Evolutionary conservation across 2,329 filamentous ascomycete species (phyloP), one percentile per base, ranked within the genome.

Genomic region (Fusarium austroafricanum): DNA sequence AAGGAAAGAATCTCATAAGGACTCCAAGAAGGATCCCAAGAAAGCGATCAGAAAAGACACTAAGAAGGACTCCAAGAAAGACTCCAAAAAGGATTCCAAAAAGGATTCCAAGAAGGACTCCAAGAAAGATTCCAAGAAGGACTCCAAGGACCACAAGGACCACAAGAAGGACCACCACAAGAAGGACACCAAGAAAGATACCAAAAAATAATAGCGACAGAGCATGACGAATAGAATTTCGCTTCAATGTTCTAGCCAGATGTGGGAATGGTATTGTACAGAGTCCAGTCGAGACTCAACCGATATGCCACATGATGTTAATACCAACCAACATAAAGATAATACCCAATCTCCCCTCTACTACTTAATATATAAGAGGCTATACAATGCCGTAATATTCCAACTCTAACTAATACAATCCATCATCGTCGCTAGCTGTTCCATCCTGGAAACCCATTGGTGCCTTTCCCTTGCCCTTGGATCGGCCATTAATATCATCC

Each of bases 381-480:
- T 63, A 67, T 66, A 57, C 49, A 58, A 46, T 67, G 46, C 51
- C 20, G 28, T 18, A 42, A 51, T 39, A 21, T 20, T 40, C 39
- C 31, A 28, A 39, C 51, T 42, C 35, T 31, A 20, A 45, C 58
- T 79, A 88, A 54, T 89, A 89, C 73, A 89, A 70, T 11, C 80
- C 85, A 46, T 88, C 86, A 51, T 89, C 86, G 61, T 85, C 87
- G 65, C 83, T 86, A 18, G 81, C 84, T n/a, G 80, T 83, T 20
- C 82, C 81, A n/a, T 86, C 81, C 70, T 83, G 80, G 65, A 88
- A 87, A 31, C 79, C 78, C 61, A 82, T 82, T 17, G 83, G 78
- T 4, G 81, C 86, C 72, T 87, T 89, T 2, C 83, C 87, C 75
- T 89, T 89, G 10, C 84, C 85, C 71, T 87, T 87, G n/a, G 73